These are phyloP conservation scores for Rhinocladiella similis DNA, from an alignment of 2,329 filamentous ascomycete species.

Conservation along the genomic window DNA sequence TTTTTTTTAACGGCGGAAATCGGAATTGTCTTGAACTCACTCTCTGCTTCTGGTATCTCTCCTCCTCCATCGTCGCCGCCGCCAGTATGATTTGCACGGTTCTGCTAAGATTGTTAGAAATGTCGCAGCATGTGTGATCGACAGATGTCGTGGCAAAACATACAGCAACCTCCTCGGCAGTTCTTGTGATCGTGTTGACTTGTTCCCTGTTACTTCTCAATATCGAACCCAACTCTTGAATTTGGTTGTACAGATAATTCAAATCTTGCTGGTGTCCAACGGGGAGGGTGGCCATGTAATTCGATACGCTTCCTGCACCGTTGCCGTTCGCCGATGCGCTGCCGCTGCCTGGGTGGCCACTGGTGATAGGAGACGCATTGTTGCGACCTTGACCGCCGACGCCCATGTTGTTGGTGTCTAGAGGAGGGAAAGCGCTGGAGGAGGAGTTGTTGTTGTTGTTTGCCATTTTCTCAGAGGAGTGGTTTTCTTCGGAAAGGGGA, in stretches of 20 bases:
- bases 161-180: slow-evolving; percentile 52
- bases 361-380: slow-evolving; percentile 17
- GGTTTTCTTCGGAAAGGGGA: background rate
- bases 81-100: slow-evolving; percentile 43
- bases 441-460: background rate
- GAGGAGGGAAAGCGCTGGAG: slow-evolving; percentile 26
- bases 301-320: slow-evolving; percentile 18
- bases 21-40: slow-evolving; percentile 22
- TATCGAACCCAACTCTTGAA: slow-evolving; percentile 50
- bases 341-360: slow-evolving; percentile 3
- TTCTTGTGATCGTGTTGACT: slow-evolving; percentile 50
- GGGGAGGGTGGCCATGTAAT: slow-evolving; percentile 29
- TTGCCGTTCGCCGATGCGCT: slow-evolving; percentile 26
- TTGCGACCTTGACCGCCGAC: slow-evolving; percentile 7
- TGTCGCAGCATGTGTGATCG: too few species aligned
- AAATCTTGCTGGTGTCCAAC: slow-evolving; percentile 55
- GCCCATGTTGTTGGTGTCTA: slow-evolving; percentile 20
- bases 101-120: slow-evolving; percentile 23
- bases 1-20: too few species aligned
- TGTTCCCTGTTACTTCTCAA: slow-evolving; percentile 51
- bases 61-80: slow-evolving; percentile 13
- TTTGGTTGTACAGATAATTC: slow-evolving; percentile 52
- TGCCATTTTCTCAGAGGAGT: background rate
- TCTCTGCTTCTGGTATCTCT: slow-evolving; percentile 19
- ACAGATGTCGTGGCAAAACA: too few species aligned